A percentile compares a stretch with the other conserved stretches of the same genome.
Conservation (phyloP, 768 basidiomycete species). For the Phallus indusiatus region DNA sequence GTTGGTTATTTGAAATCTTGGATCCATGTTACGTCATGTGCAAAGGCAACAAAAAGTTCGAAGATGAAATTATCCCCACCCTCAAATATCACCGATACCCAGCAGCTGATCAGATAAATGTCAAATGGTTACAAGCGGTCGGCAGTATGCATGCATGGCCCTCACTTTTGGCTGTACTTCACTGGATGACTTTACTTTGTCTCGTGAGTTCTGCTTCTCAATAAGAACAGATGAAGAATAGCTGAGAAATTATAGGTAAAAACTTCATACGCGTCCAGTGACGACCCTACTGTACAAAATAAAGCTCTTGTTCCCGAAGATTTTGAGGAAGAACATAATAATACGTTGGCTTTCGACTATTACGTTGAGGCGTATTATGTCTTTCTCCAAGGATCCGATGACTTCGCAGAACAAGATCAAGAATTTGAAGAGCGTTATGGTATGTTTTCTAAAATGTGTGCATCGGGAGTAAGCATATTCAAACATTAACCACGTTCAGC, state of each 20-base stretch:
- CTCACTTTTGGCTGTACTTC: constrained; percentile 71
- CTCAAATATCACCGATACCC: constrained; percentile 78
- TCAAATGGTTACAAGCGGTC: constrained; percentile 80
- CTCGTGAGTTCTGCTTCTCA: constrained; percentile 44
- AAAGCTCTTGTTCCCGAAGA: constrained; percentile 56
- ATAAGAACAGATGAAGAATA: background rate
- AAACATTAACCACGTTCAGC: constrained; percentile 28
- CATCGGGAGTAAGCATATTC: constrained; percentile 2
- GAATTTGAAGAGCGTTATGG: constrained; percentile 70
- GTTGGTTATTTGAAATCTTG: constrained; percentile 58
- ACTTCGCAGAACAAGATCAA: constrained; percentile 61
- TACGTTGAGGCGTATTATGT: constrained; percentile 54
- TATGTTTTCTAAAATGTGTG: constrained; percentile 23
- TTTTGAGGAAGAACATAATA: constrained; percentile 69
- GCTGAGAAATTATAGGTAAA: background rate
- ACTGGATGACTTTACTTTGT: constrained; percentile 86
- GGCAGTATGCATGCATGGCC: constrained; percentile 94
- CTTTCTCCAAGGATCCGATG: constrained; percentile 60
- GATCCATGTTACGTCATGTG: constrained; percentile 59
- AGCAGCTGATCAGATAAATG: constrained; percentile 64
- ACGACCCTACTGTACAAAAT: constrained; percentile 60
- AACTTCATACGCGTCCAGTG: constrained; percentile 25
- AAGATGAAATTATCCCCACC: constrained; percentile 75
- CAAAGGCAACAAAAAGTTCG: constrained; percentile 45
- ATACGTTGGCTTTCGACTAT: constrained; percentile 70